A percentile compares a stretch with the other conserved stretches of the same genome.
Evolutionary conservation across 805 yeast genomes (phyloP).

Genomic region (Cyberlindnera mycetangii): DNA sequence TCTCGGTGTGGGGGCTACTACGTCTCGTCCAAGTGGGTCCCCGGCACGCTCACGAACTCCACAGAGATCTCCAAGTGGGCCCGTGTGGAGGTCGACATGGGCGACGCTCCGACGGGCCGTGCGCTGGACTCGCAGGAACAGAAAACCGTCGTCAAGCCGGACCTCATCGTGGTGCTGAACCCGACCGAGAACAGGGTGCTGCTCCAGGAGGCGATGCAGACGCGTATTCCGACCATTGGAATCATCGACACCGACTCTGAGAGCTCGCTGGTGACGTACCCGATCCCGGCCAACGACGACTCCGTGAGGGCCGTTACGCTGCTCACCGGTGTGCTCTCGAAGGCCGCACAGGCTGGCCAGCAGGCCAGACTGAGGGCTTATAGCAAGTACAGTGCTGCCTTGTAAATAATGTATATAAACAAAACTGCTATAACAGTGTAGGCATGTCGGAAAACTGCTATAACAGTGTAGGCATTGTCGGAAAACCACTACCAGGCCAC

Average conservation of each 20-base stretch:
- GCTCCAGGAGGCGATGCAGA: slow-evolving; percentile 73
- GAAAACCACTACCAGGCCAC: too few species aligned
- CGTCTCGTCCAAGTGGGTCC: slow-evolving; percentile 85
- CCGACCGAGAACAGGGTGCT: slow-evolving; percentile 84
- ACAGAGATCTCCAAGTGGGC: slow-evolving; percentile 61
- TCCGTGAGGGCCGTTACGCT: slow-evolving; percentile 77
- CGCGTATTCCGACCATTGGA: slow-evolving; percentile 90
- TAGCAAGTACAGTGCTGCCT: slow-evolving; percentile 1
- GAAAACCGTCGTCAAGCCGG: slow-evolving; percentile 74
- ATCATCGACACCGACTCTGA: slow-evolving; percentile 92
- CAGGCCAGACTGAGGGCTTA: slow-evolving; percentile 28
- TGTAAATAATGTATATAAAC: slow-evolving; percentile 13
- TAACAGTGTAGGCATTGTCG: too few species aligned
- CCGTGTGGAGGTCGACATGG: slow-evolving; percentile 74
- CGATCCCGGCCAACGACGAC: slow-evolving; percentile 96
- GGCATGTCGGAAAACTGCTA: too few species aligned
- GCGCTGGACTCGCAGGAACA: slow-evolving; percentile 47
- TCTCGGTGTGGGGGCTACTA: slow-evolving; percentile 73
- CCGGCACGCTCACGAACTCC: slow-evolving; percentile 90
- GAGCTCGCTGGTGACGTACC: slow-evolving; percentile 85
- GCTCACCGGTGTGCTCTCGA: slow-evolving; percentile 77
- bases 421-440: background rate
- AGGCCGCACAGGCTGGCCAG: slow-evolving; percentile 81
- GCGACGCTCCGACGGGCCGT: slow-evolving; percentile 63
- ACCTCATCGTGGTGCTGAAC: slow-evolving; percentile 79